phyloP scores from a whole-genome alignment of 495 filamentous ascomycete genomes.

The Xylaria nigripes region DNA sequence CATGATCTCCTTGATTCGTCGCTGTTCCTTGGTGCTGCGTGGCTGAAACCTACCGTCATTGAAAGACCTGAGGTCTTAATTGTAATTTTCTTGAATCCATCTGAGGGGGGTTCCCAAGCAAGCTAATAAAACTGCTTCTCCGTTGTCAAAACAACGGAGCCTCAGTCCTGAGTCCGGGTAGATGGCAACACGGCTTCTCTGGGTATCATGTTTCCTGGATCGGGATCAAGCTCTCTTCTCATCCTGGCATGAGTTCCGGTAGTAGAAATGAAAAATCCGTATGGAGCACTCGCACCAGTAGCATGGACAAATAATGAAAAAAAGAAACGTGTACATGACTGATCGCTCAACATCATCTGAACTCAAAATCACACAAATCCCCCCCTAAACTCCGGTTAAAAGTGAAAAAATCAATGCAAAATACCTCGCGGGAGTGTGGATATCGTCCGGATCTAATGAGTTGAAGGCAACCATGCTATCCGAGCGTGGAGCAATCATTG shows the following conservation, averaged over 20 bases:
- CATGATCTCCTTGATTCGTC: constrained; percentile 3
- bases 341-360: constrained; percentile 13
- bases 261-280: constrained; percentile 1
- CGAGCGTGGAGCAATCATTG: constrained; percentile 37
- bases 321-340: constrained; percentile 19
- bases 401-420: constrained; percentile 28
- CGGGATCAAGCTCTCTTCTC: constrained; percentile 5
- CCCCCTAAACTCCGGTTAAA: constrained; percentile 25
- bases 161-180: constrained; percentile 2
- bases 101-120: constrained; percentile 4
- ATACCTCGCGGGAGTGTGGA: constrained; percentile 48
- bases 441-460: constrained; percentile 42
- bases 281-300: constrained; percentile 18
- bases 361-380: constrained; percentile 7
- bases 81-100: constrained; percentile 3
- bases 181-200: not conserved
- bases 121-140: constrained; percentile 1
- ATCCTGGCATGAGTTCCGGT: constrained; percentile 18
- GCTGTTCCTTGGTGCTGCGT: not conserved
- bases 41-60: constrained; percentile 6
- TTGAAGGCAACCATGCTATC: constrained; percentile 43
- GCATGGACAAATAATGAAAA: constrained; percentile 1
- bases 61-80: not conserved
- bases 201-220: constrained; percentile 5
- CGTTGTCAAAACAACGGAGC: not conserved